phyloP scores from a whole-genome alignment of 768 basidiomycete species.

The Mycena vitilis region DNA sequence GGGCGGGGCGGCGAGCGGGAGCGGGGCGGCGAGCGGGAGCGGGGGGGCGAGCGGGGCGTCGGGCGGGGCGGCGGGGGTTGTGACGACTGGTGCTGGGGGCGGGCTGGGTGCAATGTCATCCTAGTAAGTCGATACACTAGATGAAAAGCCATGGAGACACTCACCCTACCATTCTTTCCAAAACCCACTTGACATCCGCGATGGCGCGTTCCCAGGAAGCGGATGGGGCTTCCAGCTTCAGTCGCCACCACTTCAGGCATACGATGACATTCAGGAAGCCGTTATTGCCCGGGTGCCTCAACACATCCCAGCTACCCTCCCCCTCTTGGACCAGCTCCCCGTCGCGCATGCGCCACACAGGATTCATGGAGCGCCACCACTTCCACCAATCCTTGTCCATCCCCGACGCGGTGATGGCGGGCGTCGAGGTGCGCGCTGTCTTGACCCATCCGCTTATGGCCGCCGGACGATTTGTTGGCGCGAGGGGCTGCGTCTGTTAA shows the following conservation, averaged over 20 bases:
- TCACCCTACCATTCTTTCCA: not conserved
- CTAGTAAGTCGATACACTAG: too few relatives aligned
- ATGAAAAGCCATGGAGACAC: not conserved
- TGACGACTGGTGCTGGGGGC: too few relatives aligned
- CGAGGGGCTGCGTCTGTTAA: not conserved
- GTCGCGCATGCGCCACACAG: not conserved
- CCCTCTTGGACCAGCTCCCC: constrained; percentile 17
- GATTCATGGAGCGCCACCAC: constrained; percentile 19
- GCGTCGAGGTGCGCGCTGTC: not conserved
- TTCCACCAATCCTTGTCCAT: not conserved
- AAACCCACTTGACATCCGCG: constrained; percentile 11
- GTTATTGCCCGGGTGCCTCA: constrained; percentile 13
- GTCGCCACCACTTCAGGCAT: constrained; percentile 16
- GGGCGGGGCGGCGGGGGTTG: too few relatives aligned
- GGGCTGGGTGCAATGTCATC: too few relatives aligned
- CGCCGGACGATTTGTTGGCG: not conserved
- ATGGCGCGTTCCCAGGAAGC: not conserved
- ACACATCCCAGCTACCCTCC: not conserved
- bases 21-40: too few relatives aligned
- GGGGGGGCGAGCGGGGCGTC: too few relatives aligned
- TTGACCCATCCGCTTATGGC: constrained; percentile 3
- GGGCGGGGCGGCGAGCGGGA: too few relatives aligned
- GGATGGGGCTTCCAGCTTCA: not conserved
- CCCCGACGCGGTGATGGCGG: not conserved
- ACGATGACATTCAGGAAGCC: constrained; percentile 9